phyloP scores from a whole-genome alignment of 306 rosid genomes.

The Cucumis cinereus region DNA sequence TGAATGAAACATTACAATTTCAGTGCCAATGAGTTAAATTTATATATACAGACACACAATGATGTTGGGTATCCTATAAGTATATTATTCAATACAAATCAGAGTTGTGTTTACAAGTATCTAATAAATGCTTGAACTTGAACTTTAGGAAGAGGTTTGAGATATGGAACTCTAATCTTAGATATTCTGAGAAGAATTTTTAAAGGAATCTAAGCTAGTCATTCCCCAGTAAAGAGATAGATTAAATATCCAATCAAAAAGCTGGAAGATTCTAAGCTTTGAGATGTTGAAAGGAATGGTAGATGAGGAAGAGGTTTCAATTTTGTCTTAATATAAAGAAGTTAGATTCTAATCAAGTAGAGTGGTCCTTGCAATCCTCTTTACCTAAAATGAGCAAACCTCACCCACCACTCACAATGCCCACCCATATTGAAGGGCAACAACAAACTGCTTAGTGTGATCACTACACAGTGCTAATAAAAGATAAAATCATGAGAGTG shows the following conservation, averaged over 20 bases:
- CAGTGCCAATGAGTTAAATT: background rate
- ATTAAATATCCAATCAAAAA: background rate
- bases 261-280: background rate
- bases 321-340: background rate
- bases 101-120: no score
- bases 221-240: background rate
- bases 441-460: background rate
- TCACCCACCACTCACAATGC: background rate
- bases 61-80: background rate
- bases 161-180: background rate
- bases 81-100: no score
- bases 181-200: background rate
- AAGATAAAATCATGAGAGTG: background rate
- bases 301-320: background rate
- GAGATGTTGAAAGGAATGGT: constrained; percentile 3
- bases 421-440: background rate
- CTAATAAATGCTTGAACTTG: no score
- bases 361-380: background rate
- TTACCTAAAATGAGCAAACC: background rate
- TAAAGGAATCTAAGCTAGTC: background rate
- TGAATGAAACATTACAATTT: background rate
- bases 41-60: no score
- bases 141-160: background rate
- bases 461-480: background rate
- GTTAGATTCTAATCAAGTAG: background rate